phyloP scores from a whole-genome alignment of 768 basidiomycete genomes.

The Agrocybe praecox region DNA sequence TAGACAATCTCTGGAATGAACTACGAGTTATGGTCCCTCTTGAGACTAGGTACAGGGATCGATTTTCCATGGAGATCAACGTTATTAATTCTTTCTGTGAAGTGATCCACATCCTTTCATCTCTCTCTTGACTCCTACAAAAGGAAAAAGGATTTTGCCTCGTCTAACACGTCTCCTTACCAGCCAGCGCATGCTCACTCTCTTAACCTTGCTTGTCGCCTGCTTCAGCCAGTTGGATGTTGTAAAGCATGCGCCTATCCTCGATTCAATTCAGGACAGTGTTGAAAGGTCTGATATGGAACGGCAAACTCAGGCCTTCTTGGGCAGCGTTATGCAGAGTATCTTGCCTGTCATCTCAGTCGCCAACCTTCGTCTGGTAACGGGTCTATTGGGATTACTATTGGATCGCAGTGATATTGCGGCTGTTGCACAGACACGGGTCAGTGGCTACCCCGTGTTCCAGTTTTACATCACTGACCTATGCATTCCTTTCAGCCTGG shows the following conservation, averaged over 20 bases:
- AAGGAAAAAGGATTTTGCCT: conserved; percentile 92
- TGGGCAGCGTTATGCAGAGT: conserved; percentile 84
- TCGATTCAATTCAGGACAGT: conserved; percentile 68
- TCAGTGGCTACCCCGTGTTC: conserved; percentile 36
- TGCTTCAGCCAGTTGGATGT: conserved; percentile 96
- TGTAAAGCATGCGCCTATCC: conserved; percentile 71
- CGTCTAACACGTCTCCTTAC: conserved; percentile 85
- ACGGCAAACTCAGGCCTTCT: conserved; percentile 88
- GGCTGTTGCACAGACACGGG: conserved; percentile 77
- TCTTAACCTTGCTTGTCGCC: conserved; percentile 90
- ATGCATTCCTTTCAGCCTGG: conserved; percentile 66
- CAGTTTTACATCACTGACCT: conserved; percentile 2
- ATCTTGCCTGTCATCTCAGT: conserved; percentile 81
- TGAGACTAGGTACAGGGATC: conserved; percentile 75
- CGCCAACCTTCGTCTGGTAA: conserved; percentile 79
- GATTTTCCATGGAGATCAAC: neutral
- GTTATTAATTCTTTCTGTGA: neutral
- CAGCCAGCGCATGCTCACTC: conserved; percentile 77
- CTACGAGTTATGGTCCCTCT: conserved; percentile 89
- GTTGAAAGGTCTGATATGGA: conserved; percentile 71
- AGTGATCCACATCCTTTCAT: conserved; percentile 97
- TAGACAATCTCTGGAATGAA: conserved; percentile 78
- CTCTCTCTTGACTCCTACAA: conserved; percentile 82
- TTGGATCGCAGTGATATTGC: conserved; percentile 79
- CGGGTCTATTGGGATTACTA: conserved; percentile 83